Conservation (phyloP, 1,139 yeast species). For the Hemisphaericaspora lyxosophila region DNA sequence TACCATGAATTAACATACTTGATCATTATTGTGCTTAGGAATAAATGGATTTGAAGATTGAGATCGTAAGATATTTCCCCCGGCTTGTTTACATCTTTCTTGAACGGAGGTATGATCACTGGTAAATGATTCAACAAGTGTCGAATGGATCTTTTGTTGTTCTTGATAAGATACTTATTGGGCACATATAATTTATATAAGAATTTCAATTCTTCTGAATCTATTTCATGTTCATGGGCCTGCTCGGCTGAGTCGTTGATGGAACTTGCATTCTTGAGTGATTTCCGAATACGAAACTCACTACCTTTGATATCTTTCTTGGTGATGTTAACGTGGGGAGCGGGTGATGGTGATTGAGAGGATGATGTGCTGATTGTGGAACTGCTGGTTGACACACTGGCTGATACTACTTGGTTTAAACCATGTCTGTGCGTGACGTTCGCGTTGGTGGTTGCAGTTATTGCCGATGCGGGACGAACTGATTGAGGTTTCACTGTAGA, state of each 20-base stretch:
- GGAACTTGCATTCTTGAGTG: neutral
- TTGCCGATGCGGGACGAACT: slow-evolving; percentile 8
- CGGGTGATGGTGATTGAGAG: slow-evolving; percentile 6
- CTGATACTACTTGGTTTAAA: neutral
- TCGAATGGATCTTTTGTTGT: slow-evolving; percentile 22
- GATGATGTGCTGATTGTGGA: neutral
- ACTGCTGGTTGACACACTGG: neutral
- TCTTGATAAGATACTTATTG: slow-evolving; percentile 26
- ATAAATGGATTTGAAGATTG: slow-evolving; percentile 39
- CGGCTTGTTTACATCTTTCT: slow-evolving; percentile 13
- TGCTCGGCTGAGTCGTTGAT: neutral
- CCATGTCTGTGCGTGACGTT: slow-evolving; percentile 7
- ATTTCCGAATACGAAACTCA: slow-evolving; percentile 2
- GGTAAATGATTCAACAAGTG: slow-evolving; percentile 33
- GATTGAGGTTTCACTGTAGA: slow-evolving; percentile 3
- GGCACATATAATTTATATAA: slow-evolving; percentile 38
- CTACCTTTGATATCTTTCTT: slow-evolving; percentile 8
- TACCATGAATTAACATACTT: slow-evolving; percentile 44
- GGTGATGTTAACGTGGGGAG: slow-evolving; percentile 2
- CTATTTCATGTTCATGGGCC: neutral
- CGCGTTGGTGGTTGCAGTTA: slow-evolving; percentile 11
- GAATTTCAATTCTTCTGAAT: slow-evolving; percentile 31
- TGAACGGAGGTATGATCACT: slow-evolving; percentile 16
- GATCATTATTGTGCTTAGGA: slow-evolving; percentile 34
- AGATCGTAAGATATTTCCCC: slow-evolving; percentile 17